Evolutionary conservation across 352 stramenopile species (phyloP).

Genomic region (Phytophthora gonapodyides): DNA sequence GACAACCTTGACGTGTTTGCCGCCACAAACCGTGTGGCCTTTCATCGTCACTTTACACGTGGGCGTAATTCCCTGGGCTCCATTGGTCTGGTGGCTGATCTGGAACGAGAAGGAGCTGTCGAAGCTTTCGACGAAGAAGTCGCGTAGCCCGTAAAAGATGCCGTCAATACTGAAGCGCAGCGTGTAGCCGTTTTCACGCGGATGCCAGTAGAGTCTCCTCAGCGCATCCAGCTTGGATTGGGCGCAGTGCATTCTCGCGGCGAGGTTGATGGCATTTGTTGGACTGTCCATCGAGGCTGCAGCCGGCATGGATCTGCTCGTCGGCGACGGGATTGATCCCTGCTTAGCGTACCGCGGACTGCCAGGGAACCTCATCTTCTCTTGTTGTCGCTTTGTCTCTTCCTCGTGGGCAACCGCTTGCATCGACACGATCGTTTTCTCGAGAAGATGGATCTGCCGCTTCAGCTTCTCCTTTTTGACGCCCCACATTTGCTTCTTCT

Average conservation of each 20-base stretch:
- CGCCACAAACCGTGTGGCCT: slow-evolving; percentile 66
- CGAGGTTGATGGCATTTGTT: slow-evolving; percentile 56
- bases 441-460: slow-evolving; percentile 69
- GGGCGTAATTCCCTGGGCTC: slow-evolving; percentile 63
- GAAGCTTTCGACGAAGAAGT: slow-evolving; percentile 76
- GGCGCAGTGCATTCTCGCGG: slow-evolving; percentile 58
- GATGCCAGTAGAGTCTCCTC: slow-evolving; percentile 71
- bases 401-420: slow-evolving; percentile 56
- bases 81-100: slow-evolving; percentile 74
- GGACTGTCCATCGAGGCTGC: slow-evolving; percentile 38
- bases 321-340: slow-evolving; percentile 25
- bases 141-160: slow-evolving; percentile 77
- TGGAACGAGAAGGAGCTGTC: slow-evolving; percentile 60
- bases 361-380: slow-evolving; percentile 36
- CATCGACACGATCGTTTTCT: slow-evolving; percentile 76
- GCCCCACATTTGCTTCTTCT: slow-evolving; percentile 54
- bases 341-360: slow-evolving; percentile 33
- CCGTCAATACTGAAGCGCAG: slow-evolving; percentile 79
- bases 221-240: slow-evolving; percentile 76
- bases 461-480: slow-evolving; percentile 72
- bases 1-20: slow-evolving; percentile 78
- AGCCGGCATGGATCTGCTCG: slow-evolving; percentile 18
- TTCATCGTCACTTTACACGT: slow-evolving; percentile 66
- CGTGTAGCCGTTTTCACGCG: slow-evolving; percentile 72
- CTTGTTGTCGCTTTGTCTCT: slow-evolving; percentile 44